Evolutionary conservation across 495 filamentous ascomycete genomes (phyloP), one percentile per base, ranked within the genome.

Genomic region (Tetracladium setigerum): DNA sequence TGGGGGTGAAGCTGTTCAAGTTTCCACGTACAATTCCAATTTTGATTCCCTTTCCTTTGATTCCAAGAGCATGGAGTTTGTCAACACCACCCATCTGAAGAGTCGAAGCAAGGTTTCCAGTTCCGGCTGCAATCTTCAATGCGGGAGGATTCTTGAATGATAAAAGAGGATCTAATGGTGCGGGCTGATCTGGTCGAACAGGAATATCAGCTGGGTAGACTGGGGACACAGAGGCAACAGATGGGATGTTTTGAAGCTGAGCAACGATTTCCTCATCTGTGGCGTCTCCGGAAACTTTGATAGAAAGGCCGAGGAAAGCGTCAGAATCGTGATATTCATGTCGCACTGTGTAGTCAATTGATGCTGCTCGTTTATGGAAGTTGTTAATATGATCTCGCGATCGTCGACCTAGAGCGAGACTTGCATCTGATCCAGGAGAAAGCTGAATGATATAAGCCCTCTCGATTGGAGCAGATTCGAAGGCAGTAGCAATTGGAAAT

Each of bases 41-140:
- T 30, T 55, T 57, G n/a, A 65, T 50, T 2, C 62, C 64, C 12
- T 63, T 57, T 2, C 64, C 64, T 30, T 59, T 61, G 35, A 61
- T 57, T 0, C 61, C 64, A 2, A 48, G 36, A 34, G 22, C 35
- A 38, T 67, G 64, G 8, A 65, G 43, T 32, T 62, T 63, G 36
- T 60, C 60, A 1, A 65, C 55, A 6, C 53, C 58, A 22, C 44
- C 47, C 55, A 61, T 59, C 44, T 59, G 22, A 27, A 27, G 22
- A 27, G 22, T 27, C 3, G 22, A 27, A 27, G 22, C 22, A 27
- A 27, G 22, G 7, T 3, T 7, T 27, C 22, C 22, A 3, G 22
- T 27, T 27, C 22, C 22, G 22, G 22, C 22, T 3, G 22, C 22
- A 27, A 27, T 7, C 22, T 27, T 27, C 52, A 55, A 50, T 8